Evolutionary conservation across 1,284 basidiomycete genomes (phyloP).

Genomic region (Irpex rosettiformis): DNA sequence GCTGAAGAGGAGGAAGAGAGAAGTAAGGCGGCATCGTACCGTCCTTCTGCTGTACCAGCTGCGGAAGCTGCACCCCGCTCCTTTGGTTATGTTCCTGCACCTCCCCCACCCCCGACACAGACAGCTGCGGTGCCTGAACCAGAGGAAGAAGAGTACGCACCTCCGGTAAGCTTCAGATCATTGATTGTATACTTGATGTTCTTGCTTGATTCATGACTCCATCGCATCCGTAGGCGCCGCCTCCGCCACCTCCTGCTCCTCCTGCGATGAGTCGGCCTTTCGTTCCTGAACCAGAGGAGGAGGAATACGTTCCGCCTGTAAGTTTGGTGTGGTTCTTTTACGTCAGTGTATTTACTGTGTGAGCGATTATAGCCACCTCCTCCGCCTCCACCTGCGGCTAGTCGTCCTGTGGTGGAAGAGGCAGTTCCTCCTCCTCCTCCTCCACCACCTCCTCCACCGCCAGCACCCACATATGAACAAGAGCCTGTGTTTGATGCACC

Average conservation of each 20-base stretch:
- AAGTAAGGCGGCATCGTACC: slow-evolving; percentile 53
- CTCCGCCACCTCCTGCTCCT: slow-evolving; percentile 28
- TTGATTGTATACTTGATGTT: neutral
- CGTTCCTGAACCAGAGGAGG: slow-evolving; percentile 33
- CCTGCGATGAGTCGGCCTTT: slow-evolving; percentile 26
- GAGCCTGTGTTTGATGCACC: slow-evolving; percentile 23
- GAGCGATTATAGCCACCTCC: slow-evolving; percentile 28
- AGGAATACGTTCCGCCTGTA: slow-evolving; percentile 16
- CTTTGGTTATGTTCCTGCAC: slow-evolving; percentile 25
- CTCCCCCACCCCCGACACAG: slow-evolving; percentile 29
- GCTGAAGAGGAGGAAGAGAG: slow-evolving; percentile 75
- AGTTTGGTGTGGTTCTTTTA: neutral
- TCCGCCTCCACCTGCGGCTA: slow-evolving; percentile 30
- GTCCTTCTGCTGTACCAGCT: slow-evolving; percentile 28
- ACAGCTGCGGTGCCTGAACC: slow-evolving; percentile 31
- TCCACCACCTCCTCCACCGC: slow-evolving; percentile 34
- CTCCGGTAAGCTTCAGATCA: slow-evolving; percentile 26
- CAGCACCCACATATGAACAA: slow-evolving; percentile 18
- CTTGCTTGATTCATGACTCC: neutral
- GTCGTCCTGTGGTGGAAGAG: slow-evolving; percentile 27
- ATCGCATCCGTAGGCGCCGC: slow-evolving; percentile 1
- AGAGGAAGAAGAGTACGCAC: slow-evolving; percentile 28
- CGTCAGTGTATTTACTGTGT: neutral
- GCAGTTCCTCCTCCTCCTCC: slow-evolving; percentile 31
- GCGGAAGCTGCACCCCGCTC: slow-evolving; percentile 10